Base-by-base conservation (phyloP, 441 rosid genomes). In the Isatis lusitanica region DNA sequence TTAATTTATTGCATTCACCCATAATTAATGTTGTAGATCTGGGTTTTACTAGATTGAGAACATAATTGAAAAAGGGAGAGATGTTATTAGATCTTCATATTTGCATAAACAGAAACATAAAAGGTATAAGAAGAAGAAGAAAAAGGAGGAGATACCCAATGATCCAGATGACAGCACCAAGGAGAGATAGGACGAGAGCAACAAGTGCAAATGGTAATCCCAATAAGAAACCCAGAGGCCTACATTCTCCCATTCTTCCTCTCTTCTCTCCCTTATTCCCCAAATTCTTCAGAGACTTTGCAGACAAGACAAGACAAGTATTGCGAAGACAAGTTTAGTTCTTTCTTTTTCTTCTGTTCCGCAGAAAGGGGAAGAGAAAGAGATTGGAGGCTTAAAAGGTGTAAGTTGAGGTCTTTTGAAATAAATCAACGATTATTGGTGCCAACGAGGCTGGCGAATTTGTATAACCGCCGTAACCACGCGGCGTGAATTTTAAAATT, bases 121-220 rank as follows among this genome's bases (percentile, higher is more conserved):
- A 44, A 43, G 16, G 11, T 18, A 48, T 24, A 21, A 26, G 33
- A 30, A 13, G 18, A 31, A 4, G 12, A 10, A 7, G 6, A 30
- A 13, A n/a, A 31, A 4, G 12, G 8, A 7, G 6, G 21, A 73
- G 79, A 74, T 53, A 91, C 98, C 97, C 98, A 4, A 93, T 70
- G 52, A 93, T 65, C 97, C 97, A 93, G 55, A 93, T 74, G 4
- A 91, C 78, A 7, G 89, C 87, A 18, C 97, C 98, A 11, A 90
- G 68, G 4, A 91, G 82, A 13, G 98, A 76, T 0, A 93, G 74
- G 11, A 85, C 65, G 58, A 91, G 44, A 33, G 96, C 94, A 18
- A 91, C 39, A 60, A 93, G 78, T 12, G 94, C 96, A 66, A 93
- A 91, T 2, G 98, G 97, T 42, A 93, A 80, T 6, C 97, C 97